These are phyloP conservation scores for Rhododendron molle DNA, from an alignment of 148 eudicot genomes.

Conservation along the genomic window DNA sequence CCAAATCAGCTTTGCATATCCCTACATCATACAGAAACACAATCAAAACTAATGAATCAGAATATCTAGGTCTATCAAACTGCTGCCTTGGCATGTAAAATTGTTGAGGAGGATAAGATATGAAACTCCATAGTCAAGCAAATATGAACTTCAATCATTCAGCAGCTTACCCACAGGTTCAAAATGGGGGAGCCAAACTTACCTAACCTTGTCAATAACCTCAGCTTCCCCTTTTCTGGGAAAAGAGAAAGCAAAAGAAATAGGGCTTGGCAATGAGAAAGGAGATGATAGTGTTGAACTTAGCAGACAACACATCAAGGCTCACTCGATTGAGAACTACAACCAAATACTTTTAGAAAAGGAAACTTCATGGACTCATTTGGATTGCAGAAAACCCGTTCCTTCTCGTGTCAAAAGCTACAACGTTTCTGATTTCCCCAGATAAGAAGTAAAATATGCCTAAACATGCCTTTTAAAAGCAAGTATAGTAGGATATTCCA, in stretches of 20 bases:
- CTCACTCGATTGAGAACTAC: background rate
- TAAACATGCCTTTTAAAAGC: background rate
- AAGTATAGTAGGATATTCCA: background rate
- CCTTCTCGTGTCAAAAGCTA: background rate
- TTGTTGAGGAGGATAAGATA: background rate
- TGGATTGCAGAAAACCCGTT: background rate
- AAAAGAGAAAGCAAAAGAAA: background rate
- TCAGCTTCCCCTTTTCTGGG: background rate
- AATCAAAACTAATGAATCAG: background rate
- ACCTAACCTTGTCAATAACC: background rate
- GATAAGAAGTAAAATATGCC: background rate
- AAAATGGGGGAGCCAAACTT: background rate
- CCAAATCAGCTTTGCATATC: constrained; percentile 4
- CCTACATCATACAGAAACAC: background rate
- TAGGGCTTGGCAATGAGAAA: background rate
- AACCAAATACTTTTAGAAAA: background rate
- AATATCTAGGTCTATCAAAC: background rate
- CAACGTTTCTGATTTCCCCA: background rate
- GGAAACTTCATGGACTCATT: background rate
- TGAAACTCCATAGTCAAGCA: background rate
- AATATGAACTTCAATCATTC: background rate
- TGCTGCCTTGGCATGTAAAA: background rate
- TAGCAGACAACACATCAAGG: background rate
- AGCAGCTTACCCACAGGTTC: background rate
- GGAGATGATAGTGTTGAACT: background rate